Evolutionary conservation across 1,139 yeast genomes (phyloP), one percentile per base, ranked within the genome.

Genomic region (Geotrichum candidum): DNA sequence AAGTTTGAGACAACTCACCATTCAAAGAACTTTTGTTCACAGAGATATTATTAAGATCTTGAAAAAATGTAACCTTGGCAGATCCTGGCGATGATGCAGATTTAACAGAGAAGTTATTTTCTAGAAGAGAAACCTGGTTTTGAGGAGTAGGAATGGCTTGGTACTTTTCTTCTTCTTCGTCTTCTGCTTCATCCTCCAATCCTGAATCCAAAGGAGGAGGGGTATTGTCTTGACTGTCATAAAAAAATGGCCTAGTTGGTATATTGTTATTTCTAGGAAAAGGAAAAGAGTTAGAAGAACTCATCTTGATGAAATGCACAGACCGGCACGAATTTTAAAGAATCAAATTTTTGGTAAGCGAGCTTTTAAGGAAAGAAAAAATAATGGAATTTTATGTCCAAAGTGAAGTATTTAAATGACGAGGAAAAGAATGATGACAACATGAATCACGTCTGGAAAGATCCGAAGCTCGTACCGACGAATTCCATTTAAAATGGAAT

Each of bases 161-260:
- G n/a, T 35, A 35, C n/a, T 35, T 35, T 9, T 35, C 60, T 9
- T 57, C 60, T 23, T 57, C 60, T 27, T 46, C 61, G 38, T 58
- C 61, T 41, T 58, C 60, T 45, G 53, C 18, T 31, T 38, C 57
- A 33, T 53, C 56, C 3, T 45, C 57, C 11, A 35, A 35, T 15
- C 41, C 41, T 35, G n/a, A 15, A 11, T 41, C 51, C 2, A 45
- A 45, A 23, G 60, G 60, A 53, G 60, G 60, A 58, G 53, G 51
- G 50, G 45, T 53, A 10, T 45, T 54, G n/a, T 41, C 54, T 27
- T 27, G 31, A 6, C 31, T 27, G 31, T 27, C 6, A 6, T 27
- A 27, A 27, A 27, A 27, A 27, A 27, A 23, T 35, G 33, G 4
- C 29, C 33, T 35, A 45, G 56, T 27, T 50, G 35, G 25, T 29